These are phyloP conservation scores for Punica granatum DNA, from an alignment of 345 rosid species.

Conservation along the genomic window DNA sequence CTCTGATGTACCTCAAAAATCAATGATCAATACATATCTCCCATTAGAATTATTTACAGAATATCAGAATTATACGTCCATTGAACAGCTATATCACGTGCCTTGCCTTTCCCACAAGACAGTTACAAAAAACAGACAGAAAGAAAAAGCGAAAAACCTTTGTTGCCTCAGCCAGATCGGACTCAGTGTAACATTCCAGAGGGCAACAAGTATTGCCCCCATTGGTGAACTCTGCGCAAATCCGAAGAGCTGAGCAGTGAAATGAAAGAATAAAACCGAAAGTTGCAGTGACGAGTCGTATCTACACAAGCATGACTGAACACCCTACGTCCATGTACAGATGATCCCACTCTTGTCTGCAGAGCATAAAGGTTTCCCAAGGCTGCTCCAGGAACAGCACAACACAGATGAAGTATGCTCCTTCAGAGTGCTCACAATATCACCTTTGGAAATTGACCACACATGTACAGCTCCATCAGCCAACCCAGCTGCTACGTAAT, in stretches of 20 bases:
- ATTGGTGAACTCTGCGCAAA: not conserved
- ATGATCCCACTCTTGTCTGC: conserved; percentile 81
- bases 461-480: conserved; percentile 73
- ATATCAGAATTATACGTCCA: not conserved
- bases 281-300: not conserved
- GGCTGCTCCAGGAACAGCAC: conserved; percentile 92
- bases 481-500: conserved; percentile 86
- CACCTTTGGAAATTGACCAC: conserved; percentile 72
- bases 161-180: not conserved
- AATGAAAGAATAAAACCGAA: not conserved
- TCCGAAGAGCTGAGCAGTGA: not conserved
- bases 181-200: not conserved
- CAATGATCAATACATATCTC: not conserved
- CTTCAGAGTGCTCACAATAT: conserved; percentile 68
- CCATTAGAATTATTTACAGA: not conserved
- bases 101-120: not conserved
- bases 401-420: conserved; percentile 72
- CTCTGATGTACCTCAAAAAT: not conserved
- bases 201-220: not conserved
- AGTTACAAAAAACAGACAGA: not conserved
- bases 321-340: conserved; percentile 59
- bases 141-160: not conserved
- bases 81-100: not conserved
- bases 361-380: conserved; percentile 83
- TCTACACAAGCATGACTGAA: not conserved